Conservation (phyloP, 2,329 filamentous ascomycete species). For the Cladosporium phlei region DNA sequence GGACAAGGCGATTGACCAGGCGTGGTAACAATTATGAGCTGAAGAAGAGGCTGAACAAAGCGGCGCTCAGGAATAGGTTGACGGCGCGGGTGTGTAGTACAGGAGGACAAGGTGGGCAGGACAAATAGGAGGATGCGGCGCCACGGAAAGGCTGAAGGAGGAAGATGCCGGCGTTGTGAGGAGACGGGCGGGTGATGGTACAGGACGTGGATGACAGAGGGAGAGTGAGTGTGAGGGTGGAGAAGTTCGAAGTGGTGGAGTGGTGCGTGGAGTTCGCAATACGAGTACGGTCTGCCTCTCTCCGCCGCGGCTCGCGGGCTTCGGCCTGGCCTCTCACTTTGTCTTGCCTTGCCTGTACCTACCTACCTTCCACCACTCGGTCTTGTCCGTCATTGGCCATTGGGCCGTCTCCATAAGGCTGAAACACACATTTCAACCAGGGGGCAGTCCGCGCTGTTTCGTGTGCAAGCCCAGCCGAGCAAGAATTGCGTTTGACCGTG, state of each 20-base stretch:
- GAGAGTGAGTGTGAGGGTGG: neutral
- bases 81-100: slow-evolving; percentile 11
- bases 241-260: neutral
- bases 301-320: no score
- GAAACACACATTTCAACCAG: no score
- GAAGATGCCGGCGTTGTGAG: neutral
- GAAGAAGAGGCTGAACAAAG: neutral
- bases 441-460: no score
- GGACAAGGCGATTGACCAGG: slow-evolving; percentile 2
- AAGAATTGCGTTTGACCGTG: no score
- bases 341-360: no score
- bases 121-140: slow-evolving; percentile 8
- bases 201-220: neutral
- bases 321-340: no score
- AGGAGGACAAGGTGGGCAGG: slow-evolving; percentile 1
- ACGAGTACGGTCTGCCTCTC: no score
- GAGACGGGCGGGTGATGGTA: neutral
- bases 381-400: no score
- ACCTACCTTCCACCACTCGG: no score
- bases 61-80: neutral
- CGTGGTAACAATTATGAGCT: neutral
- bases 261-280: no score
- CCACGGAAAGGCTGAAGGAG: slow-evolving; percentile 6
- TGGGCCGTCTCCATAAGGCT: no score
- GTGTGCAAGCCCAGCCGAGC: no score